Conservation (phyloP, 2,329 filamentous ascomycete genomes). For the Fusarium tjaetaba region DNA sequence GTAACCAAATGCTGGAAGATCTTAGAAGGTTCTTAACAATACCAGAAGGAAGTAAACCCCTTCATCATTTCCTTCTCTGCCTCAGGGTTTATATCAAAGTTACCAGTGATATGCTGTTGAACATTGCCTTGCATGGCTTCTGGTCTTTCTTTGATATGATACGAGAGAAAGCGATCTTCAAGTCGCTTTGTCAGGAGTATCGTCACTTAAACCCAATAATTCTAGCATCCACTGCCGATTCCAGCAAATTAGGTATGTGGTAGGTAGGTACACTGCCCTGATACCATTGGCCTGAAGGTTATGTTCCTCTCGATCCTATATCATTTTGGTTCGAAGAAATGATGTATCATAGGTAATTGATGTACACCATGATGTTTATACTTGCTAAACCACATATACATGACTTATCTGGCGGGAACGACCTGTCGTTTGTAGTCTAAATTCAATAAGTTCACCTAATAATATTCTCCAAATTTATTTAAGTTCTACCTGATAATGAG, state of each 20-base stretch:
- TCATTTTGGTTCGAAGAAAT: neutral
- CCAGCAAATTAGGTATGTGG: too few relatives aligned
- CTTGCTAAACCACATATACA: neutral
- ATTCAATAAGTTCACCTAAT: neutral
- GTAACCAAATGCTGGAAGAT: neutral
- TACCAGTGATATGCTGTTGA: neutral
- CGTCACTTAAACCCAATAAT: neutral
- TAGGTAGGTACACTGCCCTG: too few relatives aligned
- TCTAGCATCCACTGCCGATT: neutral
- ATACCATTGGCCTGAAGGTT: neutral
- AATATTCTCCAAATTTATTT: too few relatives aligned
- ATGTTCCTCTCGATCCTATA: too few relatives aligned
- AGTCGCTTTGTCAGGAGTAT: too few relatives aligned
- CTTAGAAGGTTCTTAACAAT: neutral
- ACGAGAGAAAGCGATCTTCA: neutral
- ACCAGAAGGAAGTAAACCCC: neutral
- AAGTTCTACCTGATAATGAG: neutral
- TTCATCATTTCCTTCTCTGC: neutral
- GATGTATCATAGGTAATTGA: neutral
- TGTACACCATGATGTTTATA: neutral
- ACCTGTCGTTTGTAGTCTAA: neutral
- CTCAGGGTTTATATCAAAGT: neutral
- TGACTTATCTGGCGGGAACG: neutral
- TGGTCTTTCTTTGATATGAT: neutral
- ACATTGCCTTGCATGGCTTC: neutral